Conservation (phyloP, 495 filamentous ascomycete genomes). For the Annulohypoxylon nitens region DNA sequence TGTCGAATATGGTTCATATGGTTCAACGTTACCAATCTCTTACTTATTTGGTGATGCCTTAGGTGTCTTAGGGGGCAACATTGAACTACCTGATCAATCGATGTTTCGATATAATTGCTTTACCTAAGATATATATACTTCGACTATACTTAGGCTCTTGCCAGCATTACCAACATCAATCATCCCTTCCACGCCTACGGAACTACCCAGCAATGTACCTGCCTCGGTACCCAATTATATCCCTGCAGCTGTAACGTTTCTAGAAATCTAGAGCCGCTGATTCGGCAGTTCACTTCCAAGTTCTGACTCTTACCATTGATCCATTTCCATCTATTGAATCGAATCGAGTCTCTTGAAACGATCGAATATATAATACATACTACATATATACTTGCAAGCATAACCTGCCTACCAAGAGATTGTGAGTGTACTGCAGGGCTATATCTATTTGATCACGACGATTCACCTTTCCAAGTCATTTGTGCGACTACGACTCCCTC, state of each 20-base stretch:
- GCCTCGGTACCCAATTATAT: conserved; percentile 40
- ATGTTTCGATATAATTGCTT: conserved; percentile 43
- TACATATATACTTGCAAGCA: conserved; percentile 7
- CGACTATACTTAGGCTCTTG: not conserved
- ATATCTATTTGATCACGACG: not conserved
- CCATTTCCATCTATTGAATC: conserved; percentile 19
- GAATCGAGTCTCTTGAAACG: conserved; percentile 23
- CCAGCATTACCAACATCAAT: not conserved
- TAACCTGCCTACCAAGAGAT: conserved; percentile 4
- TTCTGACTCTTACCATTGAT: conserved; percentile 30
- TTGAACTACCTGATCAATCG: conserved; percentile 18
- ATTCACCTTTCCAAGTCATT: not conserved
- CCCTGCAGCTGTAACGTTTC: conserved; percentile 53
- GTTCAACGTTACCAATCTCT: conserved; percentile 44
- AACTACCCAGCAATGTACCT: conserved; percentile 28
- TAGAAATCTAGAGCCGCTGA: conserved; percentile 43
- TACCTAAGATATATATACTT: conserved; percentile 22
- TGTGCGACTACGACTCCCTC: not conserved
- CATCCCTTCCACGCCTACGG: conserved; percentile 30
- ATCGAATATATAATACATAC: conserved; percentile 31
- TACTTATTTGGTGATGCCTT: conserved; percentile 31
- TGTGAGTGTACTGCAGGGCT: not conserved
- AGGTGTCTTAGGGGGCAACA: not conserved
- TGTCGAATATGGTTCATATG: conserved; percentile 31
- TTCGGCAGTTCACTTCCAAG: conserved; percentile 45